These are phyloP conservation scores for Crithidia brevicula DNA, from an alignment of 208 protist genomes.

Conservation along the genomic window DNA sequence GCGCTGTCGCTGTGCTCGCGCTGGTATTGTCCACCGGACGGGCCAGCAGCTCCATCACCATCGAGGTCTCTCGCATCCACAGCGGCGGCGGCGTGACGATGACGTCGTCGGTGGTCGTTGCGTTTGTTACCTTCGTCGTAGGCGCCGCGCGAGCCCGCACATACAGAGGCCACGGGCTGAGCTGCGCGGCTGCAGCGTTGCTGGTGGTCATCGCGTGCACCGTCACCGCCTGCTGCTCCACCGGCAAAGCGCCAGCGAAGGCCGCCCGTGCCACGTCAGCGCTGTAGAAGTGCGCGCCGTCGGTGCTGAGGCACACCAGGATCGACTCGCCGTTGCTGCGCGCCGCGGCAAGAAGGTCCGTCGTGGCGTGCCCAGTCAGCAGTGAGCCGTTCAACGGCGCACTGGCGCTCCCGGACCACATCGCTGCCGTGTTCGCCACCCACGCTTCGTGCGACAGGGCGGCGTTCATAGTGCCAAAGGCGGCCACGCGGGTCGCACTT, in stretches of 20 bases:
- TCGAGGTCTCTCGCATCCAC: slow-evolving; percentile 31
- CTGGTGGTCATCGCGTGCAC: neutral
- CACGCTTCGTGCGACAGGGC: slow-evolving; percentile 2
- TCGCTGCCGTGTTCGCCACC: slow-evolving; percentile 28
- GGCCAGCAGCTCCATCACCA: slow-evolving; percentile 34
- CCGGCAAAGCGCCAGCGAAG: neutral
- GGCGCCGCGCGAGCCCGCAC: slow-evolving; percentile 1
- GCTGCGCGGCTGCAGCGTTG: neutral
- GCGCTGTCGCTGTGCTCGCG: neutral
- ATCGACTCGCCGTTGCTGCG: slow-evolving; percentile 43
- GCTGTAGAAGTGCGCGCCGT: slow-evolving; percentile 72
- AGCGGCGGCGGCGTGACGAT: slow-evolving; percentile 7
- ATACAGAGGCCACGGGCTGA: slow-evolving; percentile 27
- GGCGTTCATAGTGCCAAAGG: slow-evolving; percentile 25
- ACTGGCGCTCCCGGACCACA: slow-evolving; percentile 16
- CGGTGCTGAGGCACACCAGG: slow-evolving; percentile 59
- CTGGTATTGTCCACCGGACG: slow-evolving; percentile 12
- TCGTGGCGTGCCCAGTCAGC: slow-evolving; percentile 19
- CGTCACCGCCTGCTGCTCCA: neutral
- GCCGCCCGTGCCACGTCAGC: slow-evolving; percentile 41
- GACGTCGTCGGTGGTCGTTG: neutral
- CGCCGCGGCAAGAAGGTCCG: slow-evolving; percentile 20
- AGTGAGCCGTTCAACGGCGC: slow-evolving; percentile 26
- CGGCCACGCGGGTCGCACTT: neutral
- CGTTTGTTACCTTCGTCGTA: neutral